These are phyloP conservation scores for Fusarium oligoseptatum DNA, from an alignment of 2,329 filamentous ascomycete genomes.

Conservation along the genomic window DNA sequence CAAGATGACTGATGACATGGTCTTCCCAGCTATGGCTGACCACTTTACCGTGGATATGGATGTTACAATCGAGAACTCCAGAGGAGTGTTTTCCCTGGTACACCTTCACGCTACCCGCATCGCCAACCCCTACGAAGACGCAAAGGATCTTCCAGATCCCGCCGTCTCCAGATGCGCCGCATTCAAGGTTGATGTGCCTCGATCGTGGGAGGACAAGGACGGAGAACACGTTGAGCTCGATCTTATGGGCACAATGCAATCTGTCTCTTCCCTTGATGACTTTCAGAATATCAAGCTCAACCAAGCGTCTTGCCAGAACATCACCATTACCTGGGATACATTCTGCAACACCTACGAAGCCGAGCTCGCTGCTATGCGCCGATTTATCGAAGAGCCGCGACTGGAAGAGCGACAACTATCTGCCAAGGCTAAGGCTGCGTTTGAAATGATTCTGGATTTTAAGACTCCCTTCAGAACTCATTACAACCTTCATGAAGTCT, in stretches of 20 bases:
- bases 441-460: slow-evolving; percentile 53
- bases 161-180: slow-evolving; percentile 45
- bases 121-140: slow-evolving; percentile 49
- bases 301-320: slow-evolving; percentile 26
- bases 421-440: slow-evolving; percentile 41
- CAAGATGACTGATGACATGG: slow-evolving; percentile 18
- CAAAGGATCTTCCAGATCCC: slow-evolving; percentile 5
- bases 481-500: slow-evolving; percentile 44
- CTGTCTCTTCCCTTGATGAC: slow-evolving; percentile 59
- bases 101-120: slow-evolving; percentile 46
- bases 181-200: slow-evolving; percentile 52
- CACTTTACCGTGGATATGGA: slow-evolving; percentile 48
- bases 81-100: slow-evolving; percentile 43
- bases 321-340: slow-evolving; percentile 48
- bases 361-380: slow-evolving; percentile 49
- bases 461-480: slow-evolving; percentile 30
- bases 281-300: slow-evolving; percentile 31
- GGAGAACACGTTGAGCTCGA: slow-evolving; percentile 53
- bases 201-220: slow-evolving; percentile 45
- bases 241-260: slow-evolving; percentile 75
- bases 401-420: slow-evolving; percentile 21
- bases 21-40: slow-evolving; percentile 48
- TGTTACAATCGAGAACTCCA: slow-evolving; percentile 28
- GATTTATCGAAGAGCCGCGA: slow-evolving; percentile 40
- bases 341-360: slow-evolving; percentile 50